These are phyloP conservation scores for Lipomyces mesembrius DNA, from an alignment of 805 yeast species.

Conservation along the genomic window DNA sequence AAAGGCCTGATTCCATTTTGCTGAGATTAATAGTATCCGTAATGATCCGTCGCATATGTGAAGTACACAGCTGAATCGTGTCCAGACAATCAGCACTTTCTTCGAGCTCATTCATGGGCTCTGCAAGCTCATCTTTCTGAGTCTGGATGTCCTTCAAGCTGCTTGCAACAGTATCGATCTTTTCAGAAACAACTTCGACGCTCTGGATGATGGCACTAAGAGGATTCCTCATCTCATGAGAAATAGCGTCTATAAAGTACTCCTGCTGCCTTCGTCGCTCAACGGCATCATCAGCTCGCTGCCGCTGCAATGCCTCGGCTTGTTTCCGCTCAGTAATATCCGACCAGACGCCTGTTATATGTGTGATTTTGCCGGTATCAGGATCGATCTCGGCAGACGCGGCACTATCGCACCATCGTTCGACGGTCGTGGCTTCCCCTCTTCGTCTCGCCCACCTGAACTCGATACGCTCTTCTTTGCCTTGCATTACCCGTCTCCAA, in stretches of 20 bases:
- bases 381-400: slow-evolving; percentile 35
- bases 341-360: slow-evolving; percentile 34
- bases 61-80: slow-evolving; percentile 33
- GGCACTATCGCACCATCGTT: slow-evolving; percentile 37
- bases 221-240: slow-evolving; percentile 94
- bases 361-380: slow-evolving; percentile 26
- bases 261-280: slow-evolving; percentile 38
- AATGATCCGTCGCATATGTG: slow-evolving; percentile 50
- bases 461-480: slow-evolving; percentile 31
- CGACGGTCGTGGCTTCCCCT: slow-evolving; percentile 25
- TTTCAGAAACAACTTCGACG: slow-evolving; percentile 93
- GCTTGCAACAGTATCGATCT: slow-evolving; percentile 65
- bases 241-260: slow-evolving; percentile 79
- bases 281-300: slow-evolving; percentile 37
- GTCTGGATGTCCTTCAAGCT: slow-evolving; percentile 55
- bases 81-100: slow-evolving; percentile 75
- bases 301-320: slow-evolving; percentile 35
- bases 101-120: slow-evolving; percentile 83
- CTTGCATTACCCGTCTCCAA: slow-evolving; percentile 36
- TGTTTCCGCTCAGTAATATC: slow-evolving; percentile 37
- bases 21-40: slow-evolving; percentile 74
- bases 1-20: slow-evolving; percentile 35
- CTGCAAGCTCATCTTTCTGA: slow-evolving; percentile 77
- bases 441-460: slow-evolving; percentile 34
- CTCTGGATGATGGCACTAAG: slow-evolving; percentile 93